Percentiles rank a stretch among this genome's conserved stretches.
These are phyloP conservation scores for Chiua sp. DNA, from an alignment of 1,284 basidiomycete genomes.

Conservation along the genomic window DNA sequence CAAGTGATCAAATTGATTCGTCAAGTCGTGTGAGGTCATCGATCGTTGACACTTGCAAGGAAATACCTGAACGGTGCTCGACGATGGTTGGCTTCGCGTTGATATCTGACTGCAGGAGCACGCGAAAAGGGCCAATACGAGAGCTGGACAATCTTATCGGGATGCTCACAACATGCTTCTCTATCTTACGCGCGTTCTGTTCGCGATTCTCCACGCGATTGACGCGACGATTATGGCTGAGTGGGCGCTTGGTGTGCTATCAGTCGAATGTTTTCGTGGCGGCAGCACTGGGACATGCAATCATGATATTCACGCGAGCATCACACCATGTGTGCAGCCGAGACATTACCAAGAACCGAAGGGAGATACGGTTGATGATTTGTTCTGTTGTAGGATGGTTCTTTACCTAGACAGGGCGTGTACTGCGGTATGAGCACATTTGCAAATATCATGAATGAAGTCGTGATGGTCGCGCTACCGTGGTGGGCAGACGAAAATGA, in stretches of 20 bases:
- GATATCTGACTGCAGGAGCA: too few species aligned
- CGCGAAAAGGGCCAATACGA: too few species aligned
- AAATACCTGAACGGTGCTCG: too few species aligned
- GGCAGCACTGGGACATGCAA: neutral
- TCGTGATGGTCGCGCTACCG: too few species aligned
- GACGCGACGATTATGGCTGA: neutral
- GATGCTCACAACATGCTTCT: too few species aligned
- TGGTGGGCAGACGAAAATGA: too few species aligned
- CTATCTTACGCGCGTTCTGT: conserved; percentile 5
- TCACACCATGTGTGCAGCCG: neutral
- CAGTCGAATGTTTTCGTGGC: neutral
- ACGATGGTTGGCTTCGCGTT: too few species aligned
- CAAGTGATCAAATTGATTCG: too few species aligned
- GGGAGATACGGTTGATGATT: neutral
- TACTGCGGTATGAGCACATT: neutral
- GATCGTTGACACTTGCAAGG: too few species aligned
- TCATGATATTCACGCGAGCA: neutral
- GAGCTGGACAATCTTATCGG: too few species aligned
- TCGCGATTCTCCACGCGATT: conserved; percentile 18
- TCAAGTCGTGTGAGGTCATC: too few species aligned
- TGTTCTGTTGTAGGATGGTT: conserved; percentile 1
- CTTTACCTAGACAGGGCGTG: neutral
- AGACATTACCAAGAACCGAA: neutral
- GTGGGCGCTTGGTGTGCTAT: neutral
- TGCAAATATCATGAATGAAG: too few species aligned